Conservation (phyloP, 1,139 yeast genomes). For the Pichia sp. region DNA sequence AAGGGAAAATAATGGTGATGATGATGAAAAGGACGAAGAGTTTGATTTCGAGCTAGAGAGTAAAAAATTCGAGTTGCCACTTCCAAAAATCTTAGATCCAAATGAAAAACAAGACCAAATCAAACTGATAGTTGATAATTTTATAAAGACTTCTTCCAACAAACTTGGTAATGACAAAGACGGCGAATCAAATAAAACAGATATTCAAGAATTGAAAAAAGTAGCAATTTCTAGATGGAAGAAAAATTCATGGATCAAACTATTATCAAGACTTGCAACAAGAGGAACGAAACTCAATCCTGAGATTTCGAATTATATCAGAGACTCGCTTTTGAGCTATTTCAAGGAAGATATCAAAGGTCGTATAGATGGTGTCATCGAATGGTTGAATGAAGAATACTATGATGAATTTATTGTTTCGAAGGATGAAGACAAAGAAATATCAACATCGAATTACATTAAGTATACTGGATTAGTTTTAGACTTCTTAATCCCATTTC, state of each 20-base stretch:
- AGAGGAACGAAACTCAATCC: conserved; percentile 54
- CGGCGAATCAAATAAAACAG: not conserved
- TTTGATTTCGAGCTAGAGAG: conserved; percentile 38
- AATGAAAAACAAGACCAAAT: conserved; percentile 53
- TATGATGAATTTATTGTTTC: conserved; percentile 43
- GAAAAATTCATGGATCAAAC: conserved; percentile 68
- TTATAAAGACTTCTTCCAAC: conserved; percentile 43
- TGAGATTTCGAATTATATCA: conserved; percentile 54
- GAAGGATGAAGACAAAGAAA: conserved; percentile 7
- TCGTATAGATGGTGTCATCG: conserved; percentile 72
- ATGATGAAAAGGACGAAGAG: conserved; percentile 22
- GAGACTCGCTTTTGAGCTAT: conserved; percentile 68
- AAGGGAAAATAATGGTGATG: conserved; percentile 16
- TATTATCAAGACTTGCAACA: conserved; percentile 75
- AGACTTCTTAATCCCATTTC: conserved; percentile 77
- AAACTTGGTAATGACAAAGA: not conserved
- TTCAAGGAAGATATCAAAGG: conserved; percentile 70
- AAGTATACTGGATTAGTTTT: conserved; percentile 69
- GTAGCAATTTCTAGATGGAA: conserved; percentile 63
- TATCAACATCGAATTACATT: conserved; percentile 36
- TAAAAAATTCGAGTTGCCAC: conserved; percentile 52
- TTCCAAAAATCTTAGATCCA: conserved; percentile 47
- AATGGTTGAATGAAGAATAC: conserved; percentile 98
- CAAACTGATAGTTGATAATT: conserved; percentile 48
- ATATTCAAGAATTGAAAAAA: conserved; percentile 35